These are phyloP conservation scores for Sporothrix protearum DNA, from an alignment of 2,329 filamentous ascomycete genomes.

Conservation along the genomic window DNA sequence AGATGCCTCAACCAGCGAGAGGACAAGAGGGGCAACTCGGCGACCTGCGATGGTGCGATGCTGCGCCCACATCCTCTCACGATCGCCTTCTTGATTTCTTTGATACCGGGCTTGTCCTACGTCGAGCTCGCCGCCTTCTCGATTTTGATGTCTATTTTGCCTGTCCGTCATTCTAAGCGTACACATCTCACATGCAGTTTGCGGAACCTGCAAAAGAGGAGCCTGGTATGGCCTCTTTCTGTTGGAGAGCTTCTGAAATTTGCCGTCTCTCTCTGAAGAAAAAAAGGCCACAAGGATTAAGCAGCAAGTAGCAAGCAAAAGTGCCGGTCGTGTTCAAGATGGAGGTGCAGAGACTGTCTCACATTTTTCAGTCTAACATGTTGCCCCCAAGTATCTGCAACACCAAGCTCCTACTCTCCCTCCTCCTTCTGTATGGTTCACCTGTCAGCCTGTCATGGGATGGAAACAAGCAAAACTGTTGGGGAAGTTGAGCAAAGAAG, in stretches of 20 bases:
- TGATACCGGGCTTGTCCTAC: background rate
- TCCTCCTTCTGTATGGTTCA: background rate
- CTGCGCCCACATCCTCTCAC: background rate
- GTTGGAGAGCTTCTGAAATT: background rate
- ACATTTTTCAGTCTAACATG: background rate
- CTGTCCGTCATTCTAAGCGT: background rate
- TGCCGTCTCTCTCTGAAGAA: background rate
- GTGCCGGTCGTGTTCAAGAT: background rate
- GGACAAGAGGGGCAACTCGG: background rate
- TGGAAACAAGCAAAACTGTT: slow-evolving; percentile 2
- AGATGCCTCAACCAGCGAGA: background rate
- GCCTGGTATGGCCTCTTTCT: background rate
- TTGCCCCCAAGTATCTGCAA: background rate
- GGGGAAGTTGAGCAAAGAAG: background rate
- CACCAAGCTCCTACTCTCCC: background rate
- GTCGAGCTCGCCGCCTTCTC: background rate
- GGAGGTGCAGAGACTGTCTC: background rate
- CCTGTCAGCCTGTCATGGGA: slow-evolving; percentile 1
- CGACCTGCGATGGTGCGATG: background rate
- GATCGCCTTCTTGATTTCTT: background rate
- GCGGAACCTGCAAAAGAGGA: background rate
- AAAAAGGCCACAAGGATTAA: background rate
- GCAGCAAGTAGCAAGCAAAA: background rate
- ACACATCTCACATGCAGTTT: background rate
- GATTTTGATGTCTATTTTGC: background rate